These are phyloP conservation scores for Amanita polypyramis DNA, from an alignment of 768 basidiomycete genomes.

Conservation along the genomic window DNA sequence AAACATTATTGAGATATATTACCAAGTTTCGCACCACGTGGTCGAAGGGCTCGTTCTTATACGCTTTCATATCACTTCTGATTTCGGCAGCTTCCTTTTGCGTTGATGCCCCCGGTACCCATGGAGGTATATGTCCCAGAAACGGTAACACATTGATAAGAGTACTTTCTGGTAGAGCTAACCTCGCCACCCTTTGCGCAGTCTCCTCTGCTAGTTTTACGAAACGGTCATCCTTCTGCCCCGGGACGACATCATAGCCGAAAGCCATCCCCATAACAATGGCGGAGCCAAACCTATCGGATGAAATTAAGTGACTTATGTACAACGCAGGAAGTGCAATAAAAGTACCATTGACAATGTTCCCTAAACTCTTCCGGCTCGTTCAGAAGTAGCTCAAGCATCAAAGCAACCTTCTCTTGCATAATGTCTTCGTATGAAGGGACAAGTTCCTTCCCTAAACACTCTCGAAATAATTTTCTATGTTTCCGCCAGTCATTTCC, in stretches of 20 bases:
- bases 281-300: not conserved
- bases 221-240: not conserved
- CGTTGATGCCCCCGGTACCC: constrained; percentile 9
- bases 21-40: not conserved
- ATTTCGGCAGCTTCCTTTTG: not conserved
- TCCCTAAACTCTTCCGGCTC: no score
- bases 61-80: not conserved
- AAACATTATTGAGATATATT: not conserved
- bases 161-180: not conserved
- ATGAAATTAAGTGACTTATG: not conserved
- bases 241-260: not conserved
- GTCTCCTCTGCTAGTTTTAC: not conserved
- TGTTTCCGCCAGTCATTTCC: not conserved
- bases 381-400: not conserved
- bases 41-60: constrained; percentile 4
- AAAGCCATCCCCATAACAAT: not conserved
- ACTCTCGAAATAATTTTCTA: not conserved
- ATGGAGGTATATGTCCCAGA: constrained; percentile 4
- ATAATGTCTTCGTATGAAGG: not conserved
- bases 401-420: not conserved
- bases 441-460: not conserved
- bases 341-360: not conserved
- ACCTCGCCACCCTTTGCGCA: not conserved
- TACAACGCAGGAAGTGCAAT: not conserved
- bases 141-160: constrained; percentile 5